Evolutionary conservation across 2,329 filamentous ascomycete genomes (phyloP).

Genomic region (Xylaria sp.): DNA sequence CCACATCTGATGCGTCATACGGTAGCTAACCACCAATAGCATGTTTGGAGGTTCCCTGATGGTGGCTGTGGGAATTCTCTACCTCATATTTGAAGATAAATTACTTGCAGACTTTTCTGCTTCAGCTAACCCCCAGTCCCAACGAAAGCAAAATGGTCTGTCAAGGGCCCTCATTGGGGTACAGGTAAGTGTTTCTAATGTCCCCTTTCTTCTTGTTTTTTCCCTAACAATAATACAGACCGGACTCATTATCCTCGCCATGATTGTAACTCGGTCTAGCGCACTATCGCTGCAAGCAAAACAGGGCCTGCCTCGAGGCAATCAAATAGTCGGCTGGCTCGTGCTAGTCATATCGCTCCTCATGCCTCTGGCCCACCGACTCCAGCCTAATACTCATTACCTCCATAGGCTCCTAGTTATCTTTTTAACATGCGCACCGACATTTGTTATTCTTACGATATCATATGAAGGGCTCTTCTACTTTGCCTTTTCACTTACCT

Average conservation of each 20-base stretch:
- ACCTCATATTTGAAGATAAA: slow-evolving; percentile 80
- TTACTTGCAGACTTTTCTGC: slow-evolving; percentile 59
- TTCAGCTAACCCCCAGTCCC: slow-evolving; percentile 39
- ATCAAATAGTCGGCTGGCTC: slow-evolving; percentile 86
- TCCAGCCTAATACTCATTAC: slow-evolving; percentile 86
- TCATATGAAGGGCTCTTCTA: slow-evolving; percentile 98
- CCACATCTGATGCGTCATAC: neutral
- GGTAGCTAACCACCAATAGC: slow-evolving; percentile 55
- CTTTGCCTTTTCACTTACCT: slow-evolving; percentile 82
- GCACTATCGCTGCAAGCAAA: slow-evolving; percentile 86
- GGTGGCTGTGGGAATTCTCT: slow-evolving; percentile 77
- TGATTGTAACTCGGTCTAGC: slow-evolving; percentile 88
- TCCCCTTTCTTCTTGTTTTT: slow-evolving; percentile 32
- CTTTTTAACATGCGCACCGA: slow-evolving; percentile 91
- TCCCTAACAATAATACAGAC: slow-evolving; percentile 56
- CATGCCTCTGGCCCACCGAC: slow-evolving; percentile 81
- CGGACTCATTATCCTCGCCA: slow-evolving; percentile 81
- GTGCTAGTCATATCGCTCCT: slow-evolving; percentile 81
- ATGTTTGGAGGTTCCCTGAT: slow-evolving; percentile 81
- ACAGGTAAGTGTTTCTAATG: slow-evolving; percentile 61
- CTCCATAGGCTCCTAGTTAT: slow-evolving; percentile 88
- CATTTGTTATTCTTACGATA: slow-evolving; percentile 95
- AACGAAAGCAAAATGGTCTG: slow-evolving; percentile 53
- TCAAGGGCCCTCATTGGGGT: slow-evolving; percentile 71
- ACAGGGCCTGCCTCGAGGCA: slow-evolving; percentile 84